These are phyloP conservation scores for Pseudogymnoascus sp. DNA, from an alignment of 2,329 filamentous ascomycete species.

Conservation along the genomic window DNA sequence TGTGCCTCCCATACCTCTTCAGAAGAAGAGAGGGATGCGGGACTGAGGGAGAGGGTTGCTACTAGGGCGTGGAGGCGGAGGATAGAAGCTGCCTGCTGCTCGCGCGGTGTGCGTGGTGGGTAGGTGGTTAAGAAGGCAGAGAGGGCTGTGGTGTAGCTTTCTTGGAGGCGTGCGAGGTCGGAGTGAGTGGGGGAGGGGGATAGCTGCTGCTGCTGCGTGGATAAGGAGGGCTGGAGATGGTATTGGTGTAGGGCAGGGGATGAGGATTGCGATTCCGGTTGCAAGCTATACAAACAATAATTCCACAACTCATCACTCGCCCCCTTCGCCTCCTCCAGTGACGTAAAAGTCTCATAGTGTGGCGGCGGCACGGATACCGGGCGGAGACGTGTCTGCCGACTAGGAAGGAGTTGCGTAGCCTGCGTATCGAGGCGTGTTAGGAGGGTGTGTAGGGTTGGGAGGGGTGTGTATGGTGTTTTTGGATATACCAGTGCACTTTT, in stretches of 20 bases:
- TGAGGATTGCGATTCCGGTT: neutral
- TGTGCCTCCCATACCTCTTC: neutral
- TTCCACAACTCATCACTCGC: neutral
- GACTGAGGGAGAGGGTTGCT: neutral
- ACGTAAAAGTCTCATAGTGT: neutral
- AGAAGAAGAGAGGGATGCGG: rapidly evolving
- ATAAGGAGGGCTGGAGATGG: no score
- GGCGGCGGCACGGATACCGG: neutral
- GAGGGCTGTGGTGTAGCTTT: neutral
- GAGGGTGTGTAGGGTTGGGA: neutral
- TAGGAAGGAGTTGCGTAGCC: neutral
- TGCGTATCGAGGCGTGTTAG: neutral
- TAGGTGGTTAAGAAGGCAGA: neutral
- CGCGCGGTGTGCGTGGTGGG: neutral
- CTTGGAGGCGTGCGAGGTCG: neutral
- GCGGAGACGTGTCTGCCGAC: neutral
- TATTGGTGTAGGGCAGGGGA: no score
- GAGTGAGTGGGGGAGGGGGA: neutral
- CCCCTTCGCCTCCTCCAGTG: neutral
- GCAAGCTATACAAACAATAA: neutral
- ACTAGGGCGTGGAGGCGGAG: neutral
- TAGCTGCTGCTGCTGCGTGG: neutral
- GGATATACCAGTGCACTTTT: neutral
- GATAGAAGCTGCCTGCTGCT: neutral
- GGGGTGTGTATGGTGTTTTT: neutral